Base-by-base conservation (phyloP, 495 filamentous ascomycete genomes). In the Neurospora sp. region DNA sequence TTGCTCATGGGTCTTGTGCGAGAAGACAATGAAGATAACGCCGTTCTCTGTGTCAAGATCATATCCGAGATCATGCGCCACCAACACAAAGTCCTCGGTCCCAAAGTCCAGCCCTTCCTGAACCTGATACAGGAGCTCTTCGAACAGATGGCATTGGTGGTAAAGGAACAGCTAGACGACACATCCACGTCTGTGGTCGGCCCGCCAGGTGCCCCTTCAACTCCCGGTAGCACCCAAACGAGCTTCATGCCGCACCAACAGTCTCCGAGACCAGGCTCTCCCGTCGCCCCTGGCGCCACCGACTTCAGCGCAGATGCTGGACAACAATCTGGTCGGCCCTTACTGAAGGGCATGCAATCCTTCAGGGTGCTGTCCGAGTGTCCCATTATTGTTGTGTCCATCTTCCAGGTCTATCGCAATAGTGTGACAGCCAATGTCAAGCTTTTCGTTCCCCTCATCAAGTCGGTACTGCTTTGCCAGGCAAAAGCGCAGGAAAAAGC, bases 301-400 rank as follows among this genome's bases (percentile, higher is more conserved):
- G 80, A 81, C 43, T 81, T 81, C 11, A 79, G 83, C 71, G 86
- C 90, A 45, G 95, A 98, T 70, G 84, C 94, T 13, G 90, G 89
- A 45, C 92, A 94, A 74, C 94, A 95, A 81, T 88, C 92, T 70
- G 91, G 89, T 37, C 90, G 95, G 72, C 90, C 91, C 34, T 82
- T 98, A 34, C 83, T 93, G 48, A 94, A 92, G 79, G 96, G 96
- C 21, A 97, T 98, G 94, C 92, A 97, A 81, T 98, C 95, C 6
- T 99, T 99, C 87, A 99, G 98, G 82, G 96, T 99, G 40, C 88
- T 98, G 19, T 93, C 95, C 0, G 96, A 99, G 80, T 98, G 94
- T 75, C 96, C 96, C 2, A 99, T 99, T 74, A 98, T 98, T 72
- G 96, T 99, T 38, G 96, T 99, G 21, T 99, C 96, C 9, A 91